Conservation (phyloP, 441 rosid species). For the Daphne laureola region DNA sequence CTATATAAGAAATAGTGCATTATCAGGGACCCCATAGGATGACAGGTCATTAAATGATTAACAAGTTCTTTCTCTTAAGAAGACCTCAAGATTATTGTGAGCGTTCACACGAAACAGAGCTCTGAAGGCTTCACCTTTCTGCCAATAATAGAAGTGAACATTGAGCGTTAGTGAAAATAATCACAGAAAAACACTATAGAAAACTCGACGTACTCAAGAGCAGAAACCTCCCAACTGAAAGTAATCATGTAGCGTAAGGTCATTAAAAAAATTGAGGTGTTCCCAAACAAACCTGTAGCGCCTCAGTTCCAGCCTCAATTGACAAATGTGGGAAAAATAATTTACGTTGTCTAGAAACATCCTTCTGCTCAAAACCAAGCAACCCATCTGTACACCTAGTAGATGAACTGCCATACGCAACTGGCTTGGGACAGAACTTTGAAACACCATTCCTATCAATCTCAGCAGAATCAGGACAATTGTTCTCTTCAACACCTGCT, state of each 20-base stretch:
- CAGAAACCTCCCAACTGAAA: background rate
- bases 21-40: no score
- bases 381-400: conserved; percentile 22
- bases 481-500: conserved; percentile 13
- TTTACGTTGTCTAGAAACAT: conserved; percentile 29
- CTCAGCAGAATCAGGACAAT: conserved; percentile 17
- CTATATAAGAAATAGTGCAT: conserved; percentile 21
- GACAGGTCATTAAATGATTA: no score
- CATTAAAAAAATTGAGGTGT: background rate
- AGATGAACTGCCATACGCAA: conserved; percentile 24
- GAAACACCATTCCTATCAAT: conserved; percentile 25
- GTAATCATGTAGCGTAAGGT: no score
- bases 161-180: background rate
- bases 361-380: conserved; percentile 20
- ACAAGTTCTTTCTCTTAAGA: background rate
- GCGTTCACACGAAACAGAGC: conserved; percentile 76
- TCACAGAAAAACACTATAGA: background rate
- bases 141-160: conserved; percentile 13
- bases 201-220: background rate
- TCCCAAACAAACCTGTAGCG: conserved; percentile 54
- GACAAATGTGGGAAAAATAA: conserved; percentile 59
- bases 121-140: conserved; percentile 75
- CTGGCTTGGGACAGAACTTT: conserved; percentile 44
- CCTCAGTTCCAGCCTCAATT: conserved; percentile 41
- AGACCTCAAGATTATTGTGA: conserved; percentile 77